Conservation (phyloP, 2,329 filamentous ascomycete genomes). For the Cryphonectria nitschkei region DNA sequence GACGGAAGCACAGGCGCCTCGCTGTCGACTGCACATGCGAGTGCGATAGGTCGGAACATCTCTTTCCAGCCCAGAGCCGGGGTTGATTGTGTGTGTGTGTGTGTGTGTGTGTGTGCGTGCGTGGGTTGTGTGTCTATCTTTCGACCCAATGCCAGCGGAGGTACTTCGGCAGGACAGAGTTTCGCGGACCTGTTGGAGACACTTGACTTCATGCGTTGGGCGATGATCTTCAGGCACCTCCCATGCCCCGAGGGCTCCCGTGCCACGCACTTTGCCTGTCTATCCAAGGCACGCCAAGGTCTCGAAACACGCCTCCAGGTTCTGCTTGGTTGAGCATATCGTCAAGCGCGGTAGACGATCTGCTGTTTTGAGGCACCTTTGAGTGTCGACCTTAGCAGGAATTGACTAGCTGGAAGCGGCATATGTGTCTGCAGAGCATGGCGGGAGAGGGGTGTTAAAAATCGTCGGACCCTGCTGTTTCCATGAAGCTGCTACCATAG, state of each 20-base stretch:
- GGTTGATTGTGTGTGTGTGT: not conserved
- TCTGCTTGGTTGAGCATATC: not conserved
- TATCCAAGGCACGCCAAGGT: not conserved
- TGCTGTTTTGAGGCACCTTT: slow-evolving; percentile 9
- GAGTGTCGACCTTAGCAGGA: slow-evolving; percentile 14
- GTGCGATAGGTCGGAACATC: not conserved
- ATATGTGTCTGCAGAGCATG: slow-evolving; percentile 13
- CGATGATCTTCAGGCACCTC: slow-evolving; percentile 29
- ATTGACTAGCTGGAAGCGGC: slow-evolving; percentile 4
- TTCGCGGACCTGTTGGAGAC: not conserved
- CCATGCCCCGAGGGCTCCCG: slow-evolving; percentile 24
- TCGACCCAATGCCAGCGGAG: slow-evolving; percentile 1
- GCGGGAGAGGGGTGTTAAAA: slow-evolving; percentile 9
- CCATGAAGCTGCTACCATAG: not conserved
- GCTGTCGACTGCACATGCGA: slow-evolving; percentile 10
- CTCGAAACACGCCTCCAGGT: slow-evolving; percentile 23
- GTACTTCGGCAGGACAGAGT: slow-evolving; percentile 7
- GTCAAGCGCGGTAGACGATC: slow-evolving; percentile 22
- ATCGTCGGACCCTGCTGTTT: slow-evolving; percentile 7
- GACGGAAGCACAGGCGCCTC: slow-evolving; percentile 17
- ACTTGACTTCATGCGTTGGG: slow-evolving; percentile 21
- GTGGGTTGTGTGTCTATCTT: not conserved
- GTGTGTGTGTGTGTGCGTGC: not conserved
- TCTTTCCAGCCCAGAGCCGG: not conserved
- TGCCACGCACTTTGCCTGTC: slow-evolving; percentile 21